Percentiles rank a stretch among this genome's conserved stretches.
phyloP scores from a whole-genome alignment of 805 yeast species.

The Zygosaccharomyces kombuchaensis region DNA sequence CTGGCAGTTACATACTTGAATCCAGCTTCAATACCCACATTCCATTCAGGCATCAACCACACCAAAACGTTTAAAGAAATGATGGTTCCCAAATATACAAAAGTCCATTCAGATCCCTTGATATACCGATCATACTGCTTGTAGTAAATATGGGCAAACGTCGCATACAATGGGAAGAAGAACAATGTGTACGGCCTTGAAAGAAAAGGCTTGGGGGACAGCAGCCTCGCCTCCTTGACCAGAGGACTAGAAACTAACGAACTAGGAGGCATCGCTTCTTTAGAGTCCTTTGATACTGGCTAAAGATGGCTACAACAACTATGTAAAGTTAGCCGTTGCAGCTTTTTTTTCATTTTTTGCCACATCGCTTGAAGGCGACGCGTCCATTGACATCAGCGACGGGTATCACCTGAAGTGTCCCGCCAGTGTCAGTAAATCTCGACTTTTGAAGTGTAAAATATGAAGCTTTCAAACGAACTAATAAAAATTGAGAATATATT shows the following conservation, averaged over 20 bases:
- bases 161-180: slow-evolving; percentile 72
- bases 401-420: background rate
- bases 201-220: slow-evolving; percentile 59
- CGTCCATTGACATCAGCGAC: background rate
- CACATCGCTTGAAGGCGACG: slow-evolving; percentile 7
- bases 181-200: slow-evolving; percentile 80
- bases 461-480: too few species aligned
- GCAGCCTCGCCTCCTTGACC: slow-evolving; percentile 65
- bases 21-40: slow-evolving; percentile 57
- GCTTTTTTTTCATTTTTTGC: background rate
- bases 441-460: too few species aligned
- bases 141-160: slow-evolving; percentile 59
- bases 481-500: background rate
- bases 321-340: background rate
- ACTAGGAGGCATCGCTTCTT: slow-evolving; percentile 18
- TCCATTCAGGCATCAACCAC: slow-evolving; percentile 94
- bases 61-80: slow-evolving; percentile 69
- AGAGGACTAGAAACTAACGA: slow-evolving; percentile 65
- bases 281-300: slow-evolving; percentile 1
- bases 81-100: slow-evolving; percentile 73
- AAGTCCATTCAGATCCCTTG: slow-evolving; percentile 93
- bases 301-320: background rate
- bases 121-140: slow-evolving; percentile 74
- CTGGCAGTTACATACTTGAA: slow-evolving; percentile 63
- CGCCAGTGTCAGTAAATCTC: background rate